A percentile compares a stretch with the other conserved stretches of the same genome.
Evolutionary conservation across 305 asterid species (phyloP).

Genomic region (Fraxinus baroniana): DNA sequence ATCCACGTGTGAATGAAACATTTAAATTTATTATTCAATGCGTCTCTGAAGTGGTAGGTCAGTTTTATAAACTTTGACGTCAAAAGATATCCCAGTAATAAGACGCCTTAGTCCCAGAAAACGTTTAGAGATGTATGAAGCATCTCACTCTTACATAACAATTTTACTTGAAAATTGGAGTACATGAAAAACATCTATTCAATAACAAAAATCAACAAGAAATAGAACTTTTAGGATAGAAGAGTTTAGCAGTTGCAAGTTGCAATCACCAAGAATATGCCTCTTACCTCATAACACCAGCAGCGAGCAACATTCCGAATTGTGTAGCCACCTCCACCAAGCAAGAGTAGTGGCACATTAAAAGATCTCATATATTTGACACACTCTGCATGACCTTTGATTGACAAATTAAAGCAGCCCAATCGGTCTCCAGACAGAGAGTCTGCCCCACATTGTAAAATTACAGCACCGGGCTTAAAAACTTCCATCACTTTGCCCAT

Average conservation of each 20-base stretch:
- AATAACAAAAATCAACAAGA: constrained; percentile 6
- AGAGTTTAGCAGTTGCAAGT: neutral
- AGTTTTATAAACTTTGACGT: neutral
- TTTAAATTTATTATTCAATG: neutral
- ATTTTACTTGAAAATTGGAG: neutral
- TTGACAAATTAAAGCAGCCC: constrained; percentile 64
- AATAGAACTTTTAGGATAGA: constrained; percentile 6
- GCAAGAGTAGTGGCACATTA: constrained; percentile 54
- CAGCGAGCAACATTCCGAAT: constrained; percentile 70
- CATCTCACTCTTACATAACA: neutral
- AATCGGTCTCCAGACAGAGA: constrained; percentile 61
- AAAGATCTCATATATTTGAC: constrained; percentile 61
- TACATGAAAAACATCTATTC: neutral
- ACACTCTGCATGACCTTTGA: constrained; percentile 66
- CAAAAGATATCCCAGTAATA: constrained; percentile 12
- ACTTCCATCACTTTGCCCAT: constrained; percentile 66
- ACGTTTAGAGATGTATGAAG: neutral
- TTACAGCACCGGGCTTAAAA: constrained; percentile 59
- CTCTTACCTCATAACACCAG: constrained; percentile 63
- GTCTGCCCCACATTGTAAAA: constrained; percentile 67
- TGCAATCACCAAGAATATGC: neutral
- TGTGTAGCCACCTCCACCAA: constrained; percentile 70
- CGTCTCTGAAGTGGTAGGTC: neutral
- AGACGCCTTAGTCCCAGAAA: constrained; percentile 5
- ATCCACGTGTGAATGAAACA: neutral